Base-by-base conservation (phyloP, 441 rosid species). In the Breynia disticha region DNA sequence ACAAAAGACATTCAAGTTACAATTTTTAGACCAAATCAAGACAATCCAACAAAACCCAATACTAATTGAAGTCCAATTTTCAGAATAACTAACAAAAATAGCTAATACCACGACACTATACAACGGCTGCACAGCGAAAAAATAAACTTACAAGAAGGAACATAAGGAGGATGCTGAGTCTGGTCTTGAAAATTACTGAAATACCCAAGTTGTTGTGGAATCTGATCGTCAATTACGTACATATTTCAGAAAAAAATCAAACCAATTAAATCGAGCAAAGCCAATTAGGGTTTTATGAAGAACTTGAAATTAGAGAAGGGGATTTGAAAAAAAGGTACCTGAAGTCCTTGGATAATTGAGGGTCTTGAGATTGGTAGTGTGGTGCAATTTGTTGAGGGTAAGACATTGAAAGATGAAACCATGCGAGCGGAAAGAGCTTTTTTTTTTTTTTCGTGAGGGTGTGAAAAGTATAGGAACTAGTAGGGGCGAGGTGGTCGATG, bases 161-260 rank as follows among this genome's bases (percentile, higher is more conserved):
- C 60, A 50, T 86, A 89, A 0, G 97, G 95, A 76, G 93, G 90
- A 71, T 89, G 95, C 46, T 79, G 87, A 63, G 86, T 73, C 51
- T 74, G 90, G 53, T 86, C 86, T 48, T 66, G 86, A 49, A 83
- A 68, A 60, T 65, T 73, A n/a, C 63, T 39, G 53, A 65, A 70
- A 61, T 68, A 80, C 15, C 63, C 76, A 39, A 72, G 61, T 4
- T 69, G 72, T 37, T 78, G 77, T 12, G 85, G 67, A 67, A 75
- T 64, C 77, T 80, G 89, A 11, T 61, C 71, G 46, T 83, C 84
- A 52, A 75, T 65, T 45, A 82, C 45, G 64, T 64, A 71, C 24
- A 79, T 48, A 46, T 72, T 75, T 46, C 97, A 80, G 75, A 55
- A 2, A 54, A 4, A 1, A n/a, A n/a, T n/a, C 52, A 2, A 5